Percentiles rank a stretch among this genome's conserved stretches.
These are phyloP conservation scores for Hypomyces rosellus DNA, from an alignment of 2,329 filamentous ascomycete species.

Conservation along the genomic window DNA sequence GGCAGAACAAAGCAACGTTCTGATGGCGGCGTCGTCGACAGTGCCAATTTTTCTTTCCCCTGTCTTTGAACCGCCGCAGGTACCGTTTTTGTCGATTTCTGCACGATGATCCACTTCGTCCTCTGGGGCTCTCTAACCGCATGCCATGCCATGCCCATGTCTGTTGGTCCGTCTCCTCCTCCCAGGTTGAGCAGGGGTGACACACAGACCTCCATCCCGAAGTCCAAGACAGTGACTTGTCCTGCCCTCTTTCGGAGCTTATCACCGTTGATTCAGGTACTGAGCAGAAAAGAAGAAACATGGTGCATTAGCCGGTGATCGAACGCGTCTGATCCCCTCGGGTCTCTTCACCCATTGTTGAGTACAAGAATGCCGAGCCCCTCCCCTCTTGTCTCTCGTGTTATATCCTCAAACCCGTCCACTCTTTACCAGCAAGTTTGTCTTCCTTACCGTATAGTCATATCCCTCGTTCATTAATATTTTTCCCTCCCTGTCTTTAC, in stretches of 20 bases:
- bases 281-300: slow-evolving; percentile 22
- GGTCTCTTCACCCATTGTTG: slow-evolving; percentile 19
- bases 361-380: slow-evolving; percentile 27
- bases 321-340: slow-evolving; percentile 18
- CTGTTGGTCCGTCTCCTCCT: slow-evolving; percentile 8
- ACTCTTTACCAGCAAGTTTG: slow-evolving; percentile 16
- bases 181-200: slow-evolving; percentile 20
- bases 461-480: slow-evolving; percentile 20
- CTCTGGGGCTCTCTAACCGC: slow-evolving; percentile 17
- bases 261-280: slow-evolving; percentile 26
- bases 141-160: slow-evolving; percentile 6
- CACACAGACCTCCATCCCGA: slow-evolving; percentile 28
- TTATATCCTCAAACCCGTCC: slow-evolving; percentile 15
- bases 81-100: slow-evolving; percentile 25
- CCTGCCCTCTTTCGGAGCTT: slow-evolving; percentile 19
- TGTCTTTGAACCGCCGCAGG: slow-evolving; percentile 24
- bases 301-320: slow-evolving; percentile 20
- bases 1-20: slow-evolving; percentile 14
- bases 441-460: slow-evolving; percentile 17
- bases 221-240: slow-evolving; percentile 28
- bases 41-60: slow-evolving; percentile 14
- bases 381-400: slow-evolving; percentile 17
- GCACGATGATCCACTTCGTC: slow-evolving; percentile 22
- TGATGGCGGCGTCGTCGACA: slow-evolving; percentile 10
- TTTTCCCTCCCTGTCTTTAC: slow-evolving; percentile 17